Conservation (phyloP, 208 protist genomes). For the Acanthamoeba lenticulata region DNA sequence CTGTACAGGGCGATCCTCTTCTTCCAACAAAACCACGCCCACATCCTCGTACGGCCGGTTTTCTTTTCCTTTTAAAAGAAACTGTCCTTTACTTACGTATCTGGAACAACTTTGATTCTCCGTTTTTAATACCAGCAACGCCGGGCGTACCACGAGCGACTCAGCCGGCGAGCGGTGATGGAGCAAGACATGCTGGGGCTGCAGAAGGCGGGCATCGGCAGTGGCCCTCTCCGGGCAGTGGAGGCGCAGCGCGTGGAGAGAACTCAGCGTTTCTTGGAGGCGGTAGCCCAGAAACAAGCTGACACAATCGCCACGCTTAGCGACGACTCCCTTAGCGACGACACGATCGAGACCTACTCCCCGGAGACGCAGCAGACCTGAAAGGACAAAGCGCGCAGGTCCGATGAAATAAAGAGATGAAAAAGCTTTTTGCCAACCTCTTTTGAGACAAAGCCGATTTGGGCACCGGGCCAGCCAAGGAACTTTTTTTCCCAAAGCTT, state of each 20-base stretch:
- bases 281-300: background rate
- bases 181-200: background rate
- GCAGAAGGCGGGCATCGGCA: background rate
- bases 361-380: no score
- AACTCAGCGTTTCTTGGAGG: background rate
- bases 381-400: no score
- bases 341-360: no score
- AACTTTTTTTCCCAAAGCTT: no score
- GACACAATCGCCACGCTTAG: background rate
- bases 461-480: no score
- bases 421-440: no score
- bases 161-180: background rate
- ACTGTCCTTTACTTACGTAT: background rate
- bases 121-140: background rate
- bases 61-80: background rate
- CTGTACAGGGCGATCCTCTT: background rate
- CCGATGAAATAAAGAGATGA: no score
- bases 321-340: no score
- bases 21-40: background rate
- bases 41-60: background rate
- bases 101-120: no score
- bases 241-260: background rate
- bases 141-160: background rate
- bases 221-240: background rate
- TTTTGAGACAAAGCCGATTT: no score